Percentiles rank a stretch among this genome's conserved stretches.
Conservation (phyloP, 371 early-diverging fungal species). For the Mucor mucedo region DNA sequence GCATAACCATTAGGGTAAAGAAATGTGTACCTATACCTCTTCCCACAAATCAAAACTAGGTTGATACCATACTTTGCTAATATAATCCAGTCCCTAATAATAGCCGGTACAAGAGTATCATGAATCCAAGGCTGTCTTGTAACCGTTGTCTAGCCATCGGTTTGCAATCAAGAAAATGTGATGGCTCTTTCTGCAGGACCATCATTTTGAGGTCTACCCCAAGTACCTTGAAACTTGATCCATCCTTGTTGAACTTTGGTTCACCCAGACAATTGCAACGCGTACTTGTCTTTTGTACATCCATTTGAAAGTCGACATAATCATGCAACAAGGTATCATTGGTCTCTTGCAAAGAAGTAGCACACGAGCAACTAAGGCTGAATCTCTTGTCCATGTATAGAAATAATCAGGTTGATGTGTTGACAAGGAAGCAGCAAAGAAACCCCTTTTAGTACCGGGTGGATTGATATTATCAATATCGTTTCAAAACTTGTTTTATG, state of each 20-base stretch:
- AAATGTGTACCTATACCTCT: conserved; percentile 62
- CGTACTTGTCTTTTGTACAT: conserved; percentile 32
- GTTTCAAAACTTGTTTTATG: conserved; percentile 28
- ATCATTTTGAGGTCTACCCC: conserved; percentile 86
- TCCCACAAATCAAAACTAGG: conserved; percentile 71
- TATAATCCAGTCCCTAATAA: conserved; percentile 66
- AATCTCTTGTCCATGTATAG: conserved; percentile 80
- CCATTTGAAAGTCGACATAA: conserved; percentile 43
- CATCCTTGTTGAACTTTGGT: conserved; percentile 76
- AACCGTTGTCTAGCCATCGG: conserved; percentile 16
- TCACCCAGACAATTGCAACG: conserved; percentile 68
- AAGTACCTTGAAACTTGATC: conserved; percentile 54
- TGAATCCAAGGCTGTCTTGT: conserved; percentile 3
- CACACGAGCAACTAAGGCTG: conserved; percentile 64
- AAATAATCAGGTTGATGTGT: conserved; percentile 72
- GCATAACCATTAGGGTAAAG: conserved; percentile 72
- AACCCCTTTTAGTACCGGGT: conserved; percentile 36
- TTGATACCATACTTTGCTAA: conserved; percentile 46
- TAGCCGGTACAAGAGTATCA: conserved; percentile 21
- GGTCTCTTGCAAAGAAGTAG: conserved; percentile 31
- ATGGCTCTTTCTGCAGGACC: conserved; percentile 80
- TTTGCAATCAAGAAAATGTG: conserved; percentile 56
- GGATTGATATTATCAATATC: conserved; percentile 44
- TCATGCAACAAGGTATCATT: conserved; percentile 28
- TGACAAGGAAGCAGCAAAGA: conserved; percentile 47